Conservation (phyloP, 108 stramenopile species). For the Pseudonitzschia pungens region DNA sequence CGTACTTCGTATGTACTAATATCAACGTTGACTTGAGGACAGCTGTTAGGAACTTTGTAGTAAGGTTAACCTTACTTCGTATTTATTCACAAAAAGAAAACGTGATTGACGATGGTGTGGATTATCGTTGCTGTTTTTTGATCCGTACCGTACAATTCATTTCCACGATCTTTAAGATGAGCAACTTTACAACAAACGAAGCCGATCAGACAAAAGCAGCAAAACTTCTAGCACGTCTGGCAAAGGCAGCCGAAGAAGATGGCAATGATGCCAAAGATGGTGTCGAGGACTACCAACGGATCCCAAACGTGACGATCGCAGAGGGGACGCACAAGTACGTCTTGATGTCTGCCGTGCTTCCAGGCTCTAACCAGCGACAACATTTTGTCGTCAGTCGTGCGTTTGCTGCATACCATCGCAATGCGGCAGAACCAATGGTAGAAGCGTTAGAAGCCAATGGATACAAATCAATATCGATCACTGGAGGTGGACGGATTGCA, state of each 20-base stretch:
- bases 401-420: constrained; percentile 68
- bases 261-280: neutral
- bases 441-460: constrained; percentile 52
- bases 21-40: no score
- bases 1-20: no score
- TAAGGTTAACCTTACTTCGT: no score
- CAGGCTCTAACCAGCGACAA: constrained; percentile 23
- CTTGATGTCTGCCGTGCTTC: constrained; percentile 53
- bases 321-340: constrained; percentile 84
- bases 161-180: neutral
- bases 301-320: constrained; percentile 69
- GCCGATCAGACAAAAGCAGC: constrained; percentile 72
- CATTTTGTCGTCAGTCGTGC: constrained; percentile 65
- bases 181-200: constrained; percentile 62
- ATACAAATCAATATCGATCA: constrained; percentile 61
- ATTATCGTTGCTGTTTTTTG: no score
- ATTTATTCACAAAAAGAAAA: no score
- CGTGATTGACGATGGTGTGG: no score
- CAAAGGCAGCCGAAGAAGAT: constrained; percentile 1
- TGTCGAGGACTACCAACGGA: constrained; percentile 3
- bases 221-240: constrained; percentile 52
- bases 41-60: no score
- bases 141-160: neutral
- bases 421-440: constrained; percentile 77
- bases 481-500: constrained; percentile 74